Evolutionary conservation across 2,329 filamentous ascomycete genomes (phyloP), one percentile per base, ranked within the genome.

Genomic region (Nigrospora oryzae): DNA sequence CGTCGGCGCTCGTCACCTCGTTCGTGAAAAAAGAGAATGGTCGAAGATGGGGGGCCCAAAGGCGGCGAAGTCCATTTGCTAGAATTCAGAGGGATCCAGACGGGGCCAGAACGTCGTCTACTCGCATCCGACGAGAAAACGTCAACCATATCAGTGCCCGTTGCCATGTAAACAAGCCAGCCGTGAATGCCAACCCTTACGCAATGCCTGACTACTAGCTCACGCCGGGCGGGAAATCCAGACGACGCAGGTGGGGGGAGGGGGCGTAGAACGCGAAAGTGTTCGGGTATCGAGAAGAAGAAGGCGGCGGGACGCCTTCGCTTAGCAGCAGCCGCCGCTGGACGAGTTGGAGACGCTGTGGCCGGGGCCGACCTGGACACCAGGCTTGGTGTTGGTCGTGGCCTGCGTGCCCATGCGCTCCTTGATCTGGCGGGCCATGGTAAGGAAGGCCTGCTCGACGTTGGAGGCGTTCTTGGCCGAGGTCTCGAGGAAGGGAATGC

Each of bases 351-450:
- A 87, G 56, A 98, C 91, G 59, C 90, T 90, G 69, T 95, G 89
- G 63, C 93, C 93, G 65, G 89, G 86, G 48, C 89, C 88, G 60
- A 98, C 93, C 66, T 95, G 89, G 59, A 98, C 90, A 59, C 88
- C 95, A 54, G 91, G 91, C 78, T 97, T 98, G 74, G 91, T 95
- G 81, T 97, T 97, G 75, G 90, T 90, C 55, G 86, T 86, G 38
- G 87, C 85, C 52, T 91, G 93, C 57, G 89, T 95, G 61, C 93
- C 93, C 91, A 98, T 98, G 63, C 93, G 86, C 77, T 97, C 91
- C 81, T 98, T 98, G 75, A 98, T 98, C 73, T 98, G 93, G 69
- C 93, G 86, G 59, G 93, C 93, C 93, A 98, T 98, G 68, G 93
- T 98, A 73, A 98, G 73, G 84, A 98, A 98, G 63, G 93, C 91